These are phyloP conservation scores for Triticum dicoccoides DNA, from an alignment of 176 grass and related monocot species.

Conservation along the genomic window DNA sequence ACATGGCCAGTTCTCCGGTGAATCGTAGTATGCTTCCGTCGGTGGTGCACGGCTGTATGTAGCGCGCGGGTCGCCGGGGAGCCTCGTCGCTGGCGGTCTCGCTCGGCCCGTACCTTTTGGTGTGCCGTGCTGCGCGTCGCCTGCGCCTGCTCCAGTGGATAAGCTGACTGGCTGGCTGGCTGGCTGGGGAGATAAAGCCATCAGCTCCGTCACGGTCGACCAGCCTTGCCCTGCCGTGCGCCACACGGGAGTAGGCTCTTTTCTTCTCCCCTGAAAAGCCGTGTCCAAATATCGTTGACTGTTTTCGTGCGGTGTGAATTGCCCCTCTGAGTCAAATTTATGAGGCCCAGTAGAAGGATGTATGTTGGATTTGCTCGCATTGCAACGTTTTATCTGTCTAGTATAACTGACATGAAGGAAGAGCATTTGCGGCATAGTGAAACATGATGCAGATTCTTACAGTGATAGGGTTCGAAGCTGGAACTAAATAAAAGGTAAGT, in stretches of 20 bases:
- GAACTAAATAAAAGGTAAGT: too few species aligned
- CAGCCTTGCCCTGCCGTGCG: neutral
- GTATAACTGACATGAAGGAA: too few species aligned
- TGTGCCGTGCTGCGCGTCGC: neutral
- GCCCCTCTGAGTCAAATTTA: too few species aligned
- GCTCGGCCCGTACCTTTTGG: neutral
- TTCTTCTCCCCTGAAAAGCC: neutral
- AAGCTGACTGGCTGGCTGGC: neutral
- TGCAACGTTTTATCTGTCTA: too few species aligned
- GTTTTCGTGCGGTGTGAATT: neutral
- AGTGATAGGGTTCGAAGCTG: fast-evolving
- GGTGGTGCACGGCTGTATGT: neutral
- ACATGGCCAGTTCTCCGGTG: too few species aligned
- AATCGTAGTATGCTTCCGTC: neutral
- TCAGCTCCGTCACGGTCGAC: neutral
- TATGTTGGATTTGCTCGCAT: too few species aligned
- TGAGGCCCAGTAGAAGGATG: too few species aligned
- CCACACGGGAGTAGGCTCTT: neutral
- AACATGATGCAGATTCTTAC: too few species aligned
- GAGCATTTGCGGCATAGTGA: too few species aligned
- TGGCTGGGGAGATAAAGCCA: neutral
- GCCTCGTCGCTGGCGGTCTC: neutral
- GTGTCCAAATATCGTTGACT: neutral
- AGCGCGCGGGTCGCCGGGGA: neutral
- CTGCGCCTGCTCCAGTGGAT: neutral